Evolutionary conservation across 2,329 filamentous ascomycete genomes (phyloP), one percentile per base, ranked within the genome.

Genomic region (Drechslerella coelobrocha): DNA sequence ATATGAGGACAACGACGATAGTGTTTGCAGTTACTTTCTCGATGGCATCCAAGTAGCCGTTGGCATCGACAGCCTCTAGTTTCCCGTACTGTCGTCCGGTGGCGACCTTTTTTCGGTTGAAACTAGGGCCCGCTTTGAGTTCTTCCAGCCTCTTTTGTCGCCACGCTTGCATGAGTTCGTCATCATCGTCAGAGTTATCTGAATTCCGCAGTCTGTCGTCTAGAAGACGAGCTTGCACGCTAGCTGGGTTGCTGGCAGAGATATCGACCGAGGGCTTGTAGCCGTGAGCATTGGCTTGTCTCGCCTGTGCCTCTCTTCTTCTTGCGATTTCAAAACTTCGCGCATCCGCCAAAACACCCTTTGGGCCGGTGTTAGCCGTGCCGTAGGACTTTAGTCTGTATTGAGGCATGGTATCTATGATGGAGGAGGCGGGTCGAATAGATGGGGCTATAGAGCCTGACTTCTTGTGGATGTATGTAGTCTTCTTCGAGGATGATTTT

Each of bases 21-120:
- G 91, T 93, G 50, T 93, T 90, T 51, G 87, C 81, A 39, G 87
- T 83, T 2, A 93, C 91, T 80, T 91, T 94, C 81, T 99, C 94
- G 75, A 97, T 91, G 61, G 93, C 92, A 79, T 97, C 92, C n/a
- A 99, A 84, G 76, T 96, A 99, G 17, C 92, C 94, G 73, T 89
- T 82, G 6, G 91, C 93, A 81, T 97, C 92, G 0, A 97, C 94
- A 68, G 86, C 84, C 72, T 92, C 89, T 73, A 97, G 81, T 10
- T 84, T 85, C 21, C 94, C 94, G 78, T 89, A 97, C 65, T 88
- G 83, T 73, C 90, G 83, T 73, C 89, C 85, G 75, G 88, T 92
- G 0, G 91, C 91, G 78, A 88, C 93, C 56, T 86, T 88, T 76
- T 88, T 86, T 76, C 89, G 83, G 72, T 83, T 89, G 72, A 84